Evolutionary conservation across 2,329 filamentous ascomycete species (phyloP).

Genomic region (Didymella lethalis): DNA sequence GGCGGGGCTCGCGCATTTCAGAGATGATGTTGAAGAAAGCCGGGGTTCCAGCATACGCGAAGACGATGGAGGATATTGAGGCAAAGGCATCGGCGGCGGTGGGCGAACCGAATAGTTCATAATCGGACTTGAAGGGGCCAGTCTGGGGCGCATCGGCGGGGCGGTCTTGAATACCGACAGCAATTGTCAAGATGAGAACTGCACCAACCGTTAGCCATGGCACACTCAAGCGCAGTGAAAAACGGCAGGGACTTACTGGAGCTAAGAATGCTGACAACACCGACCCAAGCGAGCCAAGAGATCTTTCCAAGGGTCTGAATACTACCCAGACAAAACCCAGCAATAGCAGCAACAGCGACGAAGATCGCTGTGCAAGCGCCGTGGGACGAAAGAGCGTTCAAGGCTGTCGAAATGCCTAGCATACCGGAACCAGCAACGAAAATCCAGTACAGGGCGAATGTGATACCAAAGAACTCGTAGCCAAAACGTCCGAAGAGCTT

Average conservation of each 20-base stretch:
- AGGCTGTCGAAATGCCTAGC: constrained; percentile 56
- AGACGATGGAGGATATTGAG: constrained; percentile 35
- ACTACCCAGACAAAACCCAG: constrained; percentile 59
- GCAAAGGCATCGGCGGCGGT: constrained; percentile 31
- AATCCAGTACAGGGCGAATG: constrained; percentile 47
- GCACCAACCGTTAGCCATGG: neutral
- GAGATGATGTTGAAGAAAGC: constrained; percentile 73
- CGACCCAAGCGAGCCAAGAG: constrained; percentile 39
- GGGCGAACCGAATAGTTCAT: constrained; percentile 27
- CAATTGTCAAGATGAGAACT: constrained; percentile 37
- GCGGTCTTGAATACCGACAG: constrained; percentile 38
- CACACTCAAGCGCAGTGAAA: neutral
- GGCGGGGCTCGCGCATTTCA: constrained; percentile 67
- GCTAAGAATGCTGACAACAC: constrained; percentile 33
- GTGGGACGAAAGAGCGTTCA: constrained; percentile 64
- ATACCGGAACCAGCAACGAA: constrained; percentile 76
- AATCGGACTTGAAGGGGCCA: constrained; percentile 35
- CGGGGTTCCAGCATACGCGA: constrained; percentile 62
- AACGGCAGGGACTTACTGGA: constrained; percentile 23
- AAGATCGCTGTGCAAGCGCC: constrained; percentile 71
- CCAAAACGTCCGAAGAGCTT: constrained; percentile 63
- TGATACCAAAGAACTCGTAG: constrained; percentile 55
- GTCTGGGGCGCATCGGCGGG: constrained; percentile 33
- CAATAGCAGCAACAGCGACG: constrained; percentile 64
- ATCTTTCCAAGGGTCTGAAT: constrained; percentile 51